These are phyloP conservation scores for Petunia secreta DNA, from an alignment of 257 asterid genomes.

Conservation along the genomic window DNA sequence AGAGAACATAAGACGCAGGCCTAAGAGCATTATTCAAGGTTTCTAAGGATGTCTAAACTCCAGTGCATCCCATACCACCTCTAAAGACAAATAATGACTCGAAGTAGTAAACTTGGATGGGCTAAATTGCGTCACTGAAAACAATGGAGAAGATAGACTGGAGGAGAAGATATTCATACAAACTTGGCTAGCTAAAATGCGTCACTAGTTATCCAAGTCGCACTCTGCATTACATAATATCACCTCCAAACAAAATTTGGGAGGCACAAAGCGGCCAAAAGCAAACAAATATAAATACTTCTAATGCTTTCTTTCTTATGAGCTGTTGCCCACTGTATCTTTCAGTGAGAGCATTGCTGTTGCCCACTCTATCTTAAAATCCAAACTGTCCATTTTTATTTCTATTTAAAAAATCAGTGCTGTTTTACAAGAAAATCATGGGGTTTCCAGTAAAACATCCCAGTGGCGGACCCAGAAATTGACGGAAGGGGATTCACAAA, in stretches of 20 bases:
- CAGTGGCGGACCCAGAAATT: too few relatives aligned
- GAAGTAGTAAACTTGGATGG: neutral
- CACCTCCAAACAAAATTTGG: neutral
- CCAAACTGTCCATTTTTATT: neutral
- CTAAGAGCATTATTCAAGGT: neutral
- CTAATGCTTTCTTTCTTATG: neutral
- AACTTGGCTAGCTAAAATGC: neutral
- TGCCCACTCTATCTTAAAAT: neutral
- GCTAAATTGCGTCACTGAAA: neutral
- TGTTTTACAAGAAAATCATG: slow-evolving; percentile 6
- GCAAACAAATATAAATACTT: neutral
- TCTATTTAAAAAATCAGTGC: slow-evolving; percentile 11
- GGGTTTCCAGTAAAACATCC: neutral
- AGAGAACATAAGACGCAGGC: slow-evolving; percentile 17
- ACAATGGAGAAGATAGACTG: neutral
- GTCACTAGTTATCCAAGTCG: neutral
- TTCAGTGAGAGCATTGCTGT: too few relatives aligned
- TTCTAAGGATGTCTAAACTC: slow-evolving; percentile 2
- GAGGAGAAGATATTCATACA: neutral
- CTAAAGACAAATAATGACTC: neutral
- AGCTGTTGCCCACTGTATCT: neutral
- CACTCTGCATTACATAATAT: neutral
- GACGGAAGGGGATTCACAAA: too few relatives aligned
- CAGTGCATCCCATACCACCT: slow-evolving; percentile 17
- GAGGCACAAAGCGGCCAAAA: neutral